Evolutionary conservation across 371 early-diverging fungal species (phyloP).

Genomic region (Mucor saturninus): DNA sequence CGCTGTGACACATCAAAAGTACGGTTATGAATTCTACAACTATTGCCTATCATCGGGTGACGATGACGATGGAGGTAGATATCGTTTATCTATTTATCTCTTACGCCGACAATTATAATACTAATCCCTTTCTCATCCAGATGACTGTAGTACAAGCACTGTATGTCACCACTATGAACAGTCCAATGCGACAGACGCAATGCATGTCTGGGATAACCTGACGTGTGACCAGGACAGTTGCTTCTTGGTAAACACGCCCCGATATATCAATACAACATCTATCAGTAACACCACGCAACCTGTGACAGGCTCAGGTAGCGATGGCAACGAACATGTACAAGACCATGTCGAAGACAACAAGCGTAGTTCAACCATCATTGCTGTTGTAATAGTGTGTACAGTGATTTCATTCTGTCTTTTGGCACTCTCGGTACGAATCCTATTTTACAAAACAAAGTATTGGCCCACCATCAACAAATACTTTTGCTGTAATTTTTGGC

Average conservation of each 20-base stretch:
- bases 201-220: constrained; percentile 35
- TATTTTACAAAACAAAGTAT: constrained; percentile 10
- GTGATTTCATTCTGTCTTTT: constrained; percentile 1
- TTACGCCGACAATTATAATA: no score
- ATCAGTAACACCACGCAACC: constrained; percentile 4
- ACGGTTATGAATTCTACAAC: constrained; percentile 39
- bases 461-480: constrained; percentile 7
- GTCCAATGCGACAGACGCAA: constrained; percentile 12
- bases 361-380: constrained; percentile 4
- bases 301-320: neutral
- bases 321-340: neutral
- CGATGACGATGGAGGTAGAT: constrained; percentile 26
- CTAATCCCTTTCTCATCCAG: neutral
- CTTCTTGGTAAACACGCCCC: constrained; percentile 10
- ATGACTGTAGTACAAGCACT: constrained; percentile 42
- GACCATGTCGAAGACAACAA: neutral
- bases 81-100: neutral
- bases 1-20: constrained; percentile 24
- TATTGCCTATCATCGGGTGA: constrained; percentile 44
- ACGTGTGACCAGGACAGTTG: constrained; percentile 37
- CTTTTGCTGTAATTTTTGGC: constrained; percentile 2
- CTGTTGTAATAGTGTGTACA: neutral
- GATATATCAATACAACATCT: constrained; percentile 1
- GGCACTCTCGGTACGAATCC: neutral
- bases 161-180: constrained; percentile 43